phyloP scores from a whole-genome alignment of 306 rosid genomes.

The Argentina anserina region DNA sequence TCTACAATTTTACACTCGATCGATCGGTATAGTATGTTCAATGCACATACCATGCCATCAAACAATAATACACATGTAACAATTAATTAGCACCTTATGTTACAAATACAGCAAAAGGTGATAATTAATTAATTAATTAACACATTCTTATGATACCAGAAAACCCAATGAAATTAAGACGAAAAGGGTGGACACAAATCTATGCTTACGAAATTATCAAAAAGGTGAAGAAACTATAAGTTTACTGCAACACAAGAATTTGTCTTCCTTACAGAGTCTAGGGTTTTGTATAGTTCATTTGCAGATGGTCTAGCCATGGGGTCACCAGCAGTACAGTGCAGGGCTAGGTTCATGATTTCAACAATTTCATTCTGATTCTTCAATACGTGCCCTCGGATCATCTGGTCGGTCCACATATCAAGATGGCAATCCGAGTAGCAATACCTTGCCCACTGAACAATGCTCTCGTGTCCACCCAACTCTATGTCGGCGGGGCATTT shows the following conservation, averaged over 20 bases:
- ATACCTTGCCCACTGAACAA: conserved; percentile 86
- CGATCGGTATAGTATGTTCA: conserved; percentile 34
- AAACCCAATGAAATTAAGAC: conserved; percentile 14
- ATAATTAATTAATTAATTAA: conserved; percentile 31
- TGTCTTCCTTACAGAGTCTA: conserved; percentile 32
- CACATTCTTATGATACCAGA: conserved; percentile 15
- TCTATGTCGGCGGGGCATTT: conserved; percentile 58
- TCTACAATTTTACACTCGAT: conserved; percentile 73
- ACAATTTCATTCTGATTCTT: conserved; percentile 50
- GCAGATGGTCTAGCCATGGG: conserved; percentile 84
- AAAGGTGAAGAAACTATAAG: conserved; percentile 15
- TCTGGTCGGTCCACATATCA: conserved; percentile 67
- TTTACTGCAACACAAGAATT: conserved; percentile 39
- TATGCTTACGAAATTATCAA: conserved; percentile 1
- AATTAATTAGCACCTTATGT: conserved; percentile 37
- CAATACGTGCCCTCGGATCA: conserved; percentile 41
- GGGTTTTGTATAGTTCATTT: conserved; percentile 42
- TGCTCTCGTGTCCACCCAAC: conserved; percentile 34
- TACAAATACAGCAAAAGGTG: conserved; percentile 31
- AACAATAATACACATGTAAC: conserved; percentile 44
- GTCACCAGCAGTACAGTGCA: conserved; percentile 69
- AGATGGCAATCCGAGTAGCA: conserved; percentile 70
- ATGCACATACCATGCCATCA: conserved; percentile 37
- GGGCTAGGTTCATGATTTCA: conserved; percentile 69
- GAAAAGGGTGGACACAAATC: conserved; percentile 7